Evolutionary conservation across 2,329 filamentous ascomycete species (phyloP).

Genomic region (Claviceps monticola): DNA sequence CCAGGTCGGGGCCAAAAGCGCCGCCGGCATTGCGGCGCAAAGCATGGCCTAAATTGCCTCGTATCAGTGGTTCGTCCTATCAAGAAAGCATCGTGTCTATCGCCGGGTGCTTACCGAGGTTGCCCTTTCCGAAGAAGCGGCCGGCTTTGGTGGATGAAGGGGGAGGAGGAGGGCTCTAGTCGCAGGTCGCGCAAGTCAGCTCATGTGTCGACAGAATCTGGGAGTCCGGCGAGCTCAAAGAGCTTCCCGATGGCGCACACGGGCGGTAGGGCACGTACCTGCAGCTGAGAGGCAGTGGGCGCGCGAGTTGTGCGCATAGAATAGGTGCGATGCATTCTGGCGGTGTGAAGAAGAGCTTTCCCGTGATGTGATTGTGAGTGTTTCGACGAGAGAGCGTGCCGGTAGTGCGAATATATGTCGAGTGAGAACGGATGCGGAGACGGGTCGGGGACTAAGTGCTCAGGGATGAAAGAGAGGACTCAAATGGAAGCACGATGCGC

Average conservation of each 20-base stretch:
- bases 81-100: neutral
- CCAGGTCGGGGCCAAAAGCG: slow-evolving; percentile 71
- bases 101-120: slow-evolving; percentile 55
- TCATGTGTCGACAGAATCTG: neutral
- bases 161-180: slow-evolving; percentile 82
- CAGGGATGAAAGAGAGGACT: neutral
- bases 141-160: slow-evolving; percentile 81
- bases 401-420: neutral
- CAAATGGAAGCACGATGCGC: neutral
- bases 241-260: neutral
- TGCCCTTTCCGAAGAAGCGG: slow-evolving; percentile 75
- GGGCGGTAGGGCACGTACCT: slow-evolving; percentile 25
- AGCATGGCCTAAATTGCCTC: slow-evolving; percentile 37
- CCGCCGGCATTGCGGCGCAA: slow-evolving; percentile 63
- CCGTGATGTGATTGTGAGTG: slow-evolving; percentile 1
- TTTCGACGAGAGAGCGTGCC: no score
- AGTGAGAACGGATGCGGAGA: neutral
- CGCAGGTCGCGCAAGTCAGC: neutral
- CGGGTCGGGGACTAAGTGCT: neutral
- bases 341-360: slow-evolving; percentile 9
- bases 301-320: slow-evolving; percentile 96
- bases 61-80: neutral
- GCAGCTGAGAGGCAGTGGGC: slow-evolving; percentile 73
- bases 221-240: neutral
- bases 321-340: slow-evolving; percentile 90